Evolutionary conservation across 2,329 filamentous ascomycete species (phyloP).

Genomic region (Fusarium albosuccineum): DNA sequence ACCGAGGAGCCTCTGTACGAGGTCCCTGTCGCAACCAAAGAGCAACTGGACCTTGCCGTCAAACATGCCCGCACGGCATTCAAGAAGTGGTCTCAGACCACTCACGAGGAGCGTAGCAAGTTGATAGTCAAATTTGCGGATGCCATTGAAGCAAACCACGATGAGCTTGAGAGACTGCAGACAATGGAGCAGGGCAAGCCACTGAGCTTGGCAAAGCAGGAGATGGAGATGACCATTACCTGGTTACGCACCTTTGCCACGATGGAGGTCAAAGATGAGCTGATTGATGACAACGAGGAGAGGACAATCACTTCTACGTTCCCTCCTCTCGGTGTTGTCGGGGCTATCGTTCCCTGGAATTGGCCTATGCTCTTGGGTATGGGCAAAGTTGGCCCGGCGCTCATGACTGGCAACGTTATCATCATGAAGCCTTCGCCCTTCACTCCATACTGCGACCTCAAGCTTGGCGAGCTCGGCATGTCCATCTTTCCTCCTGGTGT

Average conservation of each 20-base stretch:
- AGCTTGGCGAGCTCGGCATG: slow-evolving; percentile 69
- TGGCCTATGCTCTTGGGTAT: slow-evolving; percentile 36
- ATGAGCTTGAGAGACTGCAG: slow-evolving; percentile 41
- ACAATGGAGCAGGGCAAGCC: slow-evolving; percentile 46
- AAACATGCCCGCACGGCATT: slow-evolving; percentile 45
- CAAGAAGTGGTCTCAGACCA: slow-evolving; percentile 46
- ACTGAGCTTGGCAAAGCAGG: slow-evolving; percentile 20
- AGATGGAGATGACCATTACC: slow-evolving; percentile 11
- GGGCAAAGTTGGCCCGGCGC: slow-evolving; percentile 66
- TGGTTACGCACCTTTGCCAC: slow-evolving; percentile 3
- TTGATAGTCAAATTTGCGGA: slow-evolving; percentile 46
- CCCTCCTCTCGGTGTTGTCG: slow-evolving; percentile 31
- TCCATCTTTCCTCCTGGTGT: slow-evolving; percentile 72
- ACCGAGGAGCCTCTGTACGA: slow-evolving; percentile 51
- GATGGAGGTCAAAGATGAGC: slow-evolving; percentile 29
- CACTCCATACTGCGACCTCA: slow-evolving; percentile 69
- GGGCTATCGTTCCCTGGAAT: slow-evolving; percentile 44
- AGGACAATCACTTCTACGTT: background rate
- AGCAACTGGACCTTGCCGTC: slow-evolving; percentile 50
- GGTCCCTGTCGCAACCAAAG: slow-evolving; percentile 44
- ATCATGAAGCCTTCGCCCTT: slow-evolving; percentile 71
- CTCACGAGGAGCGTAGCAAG: slow-evolving; percentile 42
- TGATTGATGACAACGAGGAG: slow-evolving; percentile 33
- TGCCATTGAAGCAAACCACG: slow-evolving; percentile 42
- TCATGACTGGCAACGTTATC: slow-evolving; percentile 68